Conservation (phyloP, 768 basidiomycete species). For the Leccinum pellstonianum region DNA sequence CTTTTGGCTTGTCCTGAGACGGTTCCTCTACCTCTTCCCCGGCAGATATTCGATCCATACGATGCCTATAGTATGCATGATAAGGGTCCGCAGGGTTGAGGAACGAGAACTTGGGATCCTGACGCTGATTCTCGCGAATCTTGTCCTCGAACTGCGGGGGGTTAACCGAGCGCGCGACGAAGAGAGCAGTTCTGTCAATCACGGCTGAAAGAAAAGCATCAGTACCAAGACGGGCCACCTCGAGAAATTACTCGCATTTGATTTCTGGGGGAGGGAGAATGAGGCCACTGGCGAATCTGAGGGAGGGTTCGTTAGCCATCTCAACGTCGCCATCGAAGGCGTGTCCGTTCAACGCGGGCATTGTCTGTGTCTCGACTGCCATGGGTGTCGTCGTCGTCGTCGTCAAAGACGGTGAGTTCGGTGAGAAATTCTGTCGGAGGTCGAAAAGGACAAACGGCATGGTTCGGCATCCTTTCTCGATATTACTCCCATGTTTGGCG, state of each 20-base stretch:
- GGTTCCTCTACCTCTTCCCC: constrained; percentile 72
- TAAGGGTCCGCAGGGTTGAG: constrained; percentile 96
- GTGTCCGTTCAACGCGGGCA: constrained; percentile 41
- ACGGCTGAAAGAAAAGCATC: constrained; percentile 54
- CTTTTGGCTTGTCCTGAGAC: constrained; percentile 44
- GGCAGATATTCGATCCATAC: constrained; percentile 76
- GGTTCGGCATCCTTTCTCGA: constrained; percentile 16
- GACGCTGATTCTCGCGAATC: constrained; percentile 93
- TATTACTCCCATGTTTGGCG: constrained; percentile 63
- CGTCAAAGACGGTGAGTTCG: constrained; percentile 16
- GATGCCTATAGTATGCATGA: constrained; percentile 96
- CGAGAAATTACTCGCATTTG: constrained; percentile 55
- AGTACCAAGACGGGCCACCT: not conserved
- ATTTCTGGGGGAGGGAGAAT: constrained; percentile 97
- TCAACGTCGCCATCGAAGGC: constrained; percentile 41
- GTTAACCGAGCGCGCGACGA: constrained; percentile 91
- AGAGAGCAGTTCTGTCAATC: constrained; percentile 91
- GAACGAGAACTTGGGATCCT: constrained; percentile 98
- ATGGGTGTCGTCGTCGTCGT: constrained; percentile 37
- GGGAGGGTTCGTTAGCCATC: constrained; percentile 37
- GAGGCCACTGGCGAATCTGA: constrained; percentile 75
- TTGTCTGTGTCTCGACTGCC: constrained; percentile 45
- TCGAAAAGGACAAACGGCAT: constrained; percentile 25
- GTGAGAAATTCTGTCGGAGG: constrained; percentile 22
- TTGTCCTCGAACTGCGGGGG: constrained; percentile 94